Evolutionary conservation across 192 early-diverging fungal genomes (phyloP).

Genomic region (Gorgonomyces haynaldii): DNA sequence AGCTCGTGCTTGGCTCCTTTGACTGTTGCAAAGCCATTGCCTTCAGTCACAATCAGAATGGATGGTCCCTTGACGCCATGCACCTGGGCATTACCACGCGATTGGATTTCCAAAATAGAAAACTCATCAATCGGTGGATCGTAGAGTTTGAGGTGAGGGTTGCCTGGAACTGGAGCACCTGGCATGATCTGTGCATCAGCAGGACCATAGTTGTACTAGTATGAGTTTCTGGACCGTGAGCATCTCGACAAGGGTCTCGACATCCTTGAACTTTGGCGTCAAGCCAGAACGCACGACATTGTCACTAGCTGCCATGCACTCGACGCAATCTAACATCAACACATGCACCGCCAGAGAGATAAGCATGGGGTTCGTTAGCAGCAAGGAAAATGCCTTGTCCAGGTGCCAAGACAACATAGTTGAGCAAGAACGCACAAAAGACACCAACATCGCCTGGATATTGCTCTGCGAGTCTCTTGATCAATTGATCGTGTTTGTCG

Average conservation of each 20-base stretch:
- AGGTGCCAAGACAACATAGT: constrained; percentile 65
- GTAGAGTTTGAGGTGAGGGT: constrained; percentile 46
- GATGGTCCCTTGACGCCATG: constrained; percentile 63
- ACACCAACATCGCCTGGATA: constrained; percentile 86
- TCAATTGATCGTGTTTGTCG: constrained; percentile 59
- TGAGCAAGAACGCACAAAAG: constrained; percentile 81
- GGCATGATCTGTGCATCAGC: constrained; percentile 69
- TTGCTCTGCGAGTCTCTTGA: constrained; percentile 63
- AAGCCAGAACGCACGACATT: constrained; percentile 95
- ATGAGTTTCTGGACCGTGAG: no score
- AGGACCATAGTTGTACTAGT: constrained; percentile 73
- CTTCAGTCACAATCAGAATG: constrained; percentile 73
- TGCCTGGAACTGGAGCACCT: constrained; percentile 39
- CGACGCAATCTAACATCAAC: constrained; percentile 66
- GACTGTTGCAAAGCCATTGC: constrained; percentile 34
- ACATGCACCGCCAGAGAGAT: constrained; percentile 63
- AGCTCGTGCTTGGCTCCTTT: constrained; percentile 4
- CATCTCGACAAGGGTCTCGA: constrained; percentile 78
- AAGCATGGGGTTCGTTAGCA: constrained; percentile 95
- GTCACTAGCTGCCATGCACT: constrained; percentile 97
- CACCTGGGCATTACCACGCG: constrained; percentile 44
- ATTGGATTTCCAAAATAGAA: constrained; percentile 56
- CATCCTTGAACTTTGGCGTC: constrained; percentile 96
- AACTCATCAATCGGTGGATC: constrained; percentile 97
- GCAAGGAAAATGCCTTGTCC: constrained; percentile 92